phyloP scores from a whole-genome alignment of 306 rosid species.

The Pueraria montana region DNA sequence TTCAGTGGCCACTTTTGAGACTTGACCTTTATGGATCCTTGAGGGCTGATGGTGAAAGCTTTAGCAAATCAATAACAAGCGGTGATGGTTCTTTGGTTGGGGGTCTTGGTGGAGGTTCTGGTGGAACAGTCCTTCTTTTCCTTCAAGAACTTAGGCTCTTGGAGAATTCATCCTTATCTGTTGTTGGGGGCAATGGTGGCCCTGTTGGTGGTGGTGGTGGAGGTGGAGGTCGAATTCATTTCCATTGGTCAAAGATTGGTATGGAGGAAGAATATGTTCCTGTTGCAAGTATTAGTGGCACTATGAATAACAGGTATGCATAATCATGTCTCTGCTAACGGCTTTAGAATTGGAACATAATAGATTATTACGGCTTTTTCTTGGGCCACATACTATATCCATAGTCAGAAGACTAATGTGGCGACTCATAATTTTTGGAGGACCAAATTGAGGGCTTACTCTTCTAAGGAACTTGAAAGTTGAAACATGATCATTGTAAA shows the following conservation, averaged over 20 bases:
- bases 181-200: slow-evolving; percentile 92
- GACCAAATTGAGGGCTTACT: slow-evolving; percentile 2
- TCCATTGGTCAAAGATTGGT: slow-evolving; percentile 94
- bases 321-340: slow-evolving; percentile 23
- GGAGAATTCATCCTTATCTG: slow-evolving; percentile 79
- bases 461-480: slow-evolving; percentile 23
- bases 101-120: slow-evolving; percentile 97
- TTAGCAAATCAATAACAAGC: slow-evolving; percentile 58
- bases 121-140: slow-evolving; percentile 96
- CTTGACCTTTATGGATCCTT: slow-evolving; percentile 84
- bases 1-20: slow-evolving; percentile 90
- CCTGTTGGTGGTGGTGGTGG: slow-evolving; percentile 96
- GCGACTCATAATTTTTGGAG: not conserved
- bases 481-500: slow-evolving; percentile 24
- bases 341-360: slow-evolving; percentile 9
- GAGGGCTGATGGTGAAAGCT: slow-evolving; percentile 95
- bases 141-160: slow-evolving; percentile 89
- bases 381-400: slow-evolving; percentile 21
- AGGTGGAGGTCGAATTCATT: slow-evolving; percentile 99
- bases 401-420: slow-evolving; percentile 31
- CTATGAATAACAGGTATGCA: slow-evolving; percentile 76
- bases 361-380: slow-evolving; percentile 28
- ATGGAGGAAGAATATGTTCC: slow-evolving; percentile 82
- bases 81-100: slow-evolving; percentile 76
- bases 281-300: slow-evolving; percentile 84